Evolutionary conservation across 345 rosid species (phyloP).

Genomic region (Aegle marmelos): DNA sequence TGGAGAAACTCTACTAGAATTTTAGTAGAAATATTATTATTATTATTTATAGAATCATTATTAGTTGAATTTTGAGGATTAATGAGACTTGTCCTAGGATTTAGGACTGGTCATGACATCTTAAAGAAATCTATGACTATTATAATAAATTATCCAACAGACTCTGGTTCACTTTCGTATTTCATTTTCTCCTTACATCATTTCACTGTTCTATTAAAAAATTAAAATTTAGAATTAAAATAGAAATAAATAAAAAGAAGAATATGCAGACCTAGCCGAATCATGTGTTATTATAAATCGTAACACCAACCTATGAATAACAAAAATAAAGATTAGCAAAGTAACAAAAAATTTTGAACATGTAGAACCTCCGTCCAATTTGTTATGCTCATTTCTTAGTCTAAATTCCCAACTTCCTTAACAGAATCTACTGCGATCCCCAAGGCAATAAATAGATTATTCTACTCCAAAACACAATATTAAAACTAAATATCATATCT

Average conservation of each 20-base stretch:
- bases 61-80: too few species aligned
- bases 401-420: neutral
- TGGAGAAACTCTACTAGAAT: too few species aligned
- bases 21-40: too few species aligned
- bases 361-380: neutral
- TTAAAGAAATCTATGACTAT: neutral
- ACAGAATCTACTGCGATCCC: neutral
- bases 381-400: neutral
- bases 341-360: neutral
- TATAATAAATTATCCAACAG: neutral
- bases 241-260: too few species aligned
- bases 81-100: too few species aligned
- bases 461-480: neutral
- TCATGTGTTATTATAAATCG: neutral
- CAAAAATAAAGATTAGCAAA: neutral
- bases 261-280: too few species aligned
- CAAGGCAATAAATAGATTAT: neutral
- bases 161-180: neutral
- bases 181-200: neutral
- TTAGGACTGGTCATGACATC: too few species aligned
- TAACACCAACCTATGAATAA: neutral
- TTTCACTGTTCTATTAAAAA: neutral
- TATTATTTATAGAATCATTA: too few species aligned
- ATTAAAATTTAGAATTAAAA: too few species aligned
- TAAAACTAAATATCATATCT: neutral